A percentile compares a stretch with the other conserved stretches of the same genome.
phyloP scores from a whole-genome alignment of 176 grass and related monocot genomes.

The Alloteropsis semialata region DNA sequence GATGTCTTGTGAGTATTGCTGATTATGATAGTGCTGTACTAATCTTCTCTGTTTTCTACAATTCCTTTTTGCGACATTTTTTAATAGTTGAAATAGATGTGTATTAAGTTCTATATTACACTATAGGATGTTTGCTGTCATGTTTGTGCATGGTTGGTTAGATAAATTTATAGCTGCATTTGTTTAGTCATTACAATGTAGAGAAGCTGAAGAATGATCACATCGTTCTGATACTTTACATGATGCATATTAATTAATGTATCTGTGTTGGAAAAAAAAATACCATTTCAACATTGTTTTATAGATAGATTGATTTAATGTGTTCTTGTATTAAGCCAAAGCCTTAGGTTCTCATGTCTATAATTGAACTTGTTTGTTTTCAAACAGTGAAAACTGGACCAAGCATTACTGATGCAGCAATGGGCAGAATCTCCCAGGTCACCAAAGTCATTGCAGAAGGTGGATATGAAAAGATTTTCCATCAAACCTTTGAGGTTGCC shows the following conservation, averaged over 20 bases:
- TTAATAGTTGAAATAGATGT: background rate
- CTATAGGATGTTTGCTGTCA: background rate
- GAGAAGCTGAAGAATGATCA: background rate
- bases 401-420: constrained; percentile 91
- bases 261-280: background rate
- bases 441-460: constrained; percentile 98
- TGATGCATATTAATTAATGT: background rate
- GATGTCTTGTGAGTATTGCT: background rate
- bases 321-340: background rate
- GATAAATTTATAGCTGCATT: background rate
- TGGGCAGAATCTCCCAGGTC: constrained; percentile 85
- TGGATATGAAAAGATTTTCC: constrained; percentile 97
- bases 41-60: too few species aligned
- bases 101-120: background rate
- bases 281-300: background rate
- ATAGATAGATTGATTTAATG: background rate
- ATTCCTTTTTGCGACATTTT: background rate
- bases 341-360: background rate
- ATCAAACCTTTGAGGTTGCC: constrained; percentile 75
- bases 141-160: background rate
- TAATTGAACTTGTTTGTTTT: background rate
- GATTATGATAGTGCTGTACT: background rate
- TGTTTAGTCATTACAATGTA: background rate
- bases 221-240: background rate
- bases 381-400: constrained; percentile 97